Percentiles rank a stretch among this genome's conserved stretches.
These are phyloP conservation scores for Panellus pusillus DNA, from an alignment of 768 basidiomycete genomes.

Conservation along the genomic window DNA sequence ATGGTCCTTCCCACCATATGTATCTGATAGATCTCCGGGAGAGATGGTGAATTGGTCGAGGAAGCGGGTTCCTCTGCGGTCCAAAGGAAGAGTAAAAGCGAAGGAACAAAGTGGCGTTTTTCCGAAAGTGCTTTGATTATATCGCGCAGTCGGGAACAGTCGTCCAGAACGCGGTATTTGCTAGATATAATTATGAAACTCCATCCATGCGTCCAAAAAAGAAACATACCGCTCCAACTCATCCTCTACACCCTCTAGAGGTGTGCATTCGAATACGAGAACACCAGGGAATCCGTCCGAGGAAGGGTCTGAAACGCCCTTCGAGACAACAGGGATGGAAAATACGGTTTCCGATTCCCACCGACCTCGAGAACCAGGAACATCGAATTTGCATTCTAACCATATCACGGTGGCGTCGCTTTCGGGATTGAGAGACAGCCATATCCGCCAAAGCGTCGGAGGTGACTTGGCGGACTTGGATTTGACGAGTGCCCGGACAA, in stretches of 20 bases:
- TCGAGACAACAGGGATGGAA: conserved; percentile 49
- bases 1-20: conserved; percentile 48
- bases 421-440: conserved; percentile 75
- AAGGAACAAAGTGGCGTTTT: conserved; percentile 61
- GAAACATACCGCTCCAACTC: conserved; percentile 61
- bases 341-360: conserved; percentile 64
- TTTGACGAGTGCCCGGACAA: conserved; percentile 41
- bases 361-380: conserved; percentile 55
- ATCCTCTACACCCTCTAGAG: conserved; percentile 60
- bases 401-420: conserved; percentile 78
- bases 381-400: conserved; percentile 74
- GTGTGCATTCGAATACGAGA: conserved; percentile 75
- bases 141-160: conserved; percentile 69
- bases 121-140: conserved; percentile 54
- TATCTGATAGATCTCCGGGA: conserved; percentile 50
- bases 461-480: conserved; percentile 25
- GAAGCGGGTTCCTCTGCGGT: conserved; percentile 39
- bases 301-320: not conserved
- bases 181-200: conserved; percentile 32
- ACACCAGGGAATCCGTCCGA: conserved; percentile 55
- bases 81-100: conserved; percentile 65
- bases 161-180: conserved; percentile 71
- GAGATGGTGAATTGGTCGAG: conserved; percentile 28
- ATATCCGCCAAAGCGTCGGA: conserved; percentile 56
- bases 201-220: not conserved